Evolutionary conservation across 306 rosid species (phyloP).

Genomic region (Cicer pinnatifidum): DNA sequence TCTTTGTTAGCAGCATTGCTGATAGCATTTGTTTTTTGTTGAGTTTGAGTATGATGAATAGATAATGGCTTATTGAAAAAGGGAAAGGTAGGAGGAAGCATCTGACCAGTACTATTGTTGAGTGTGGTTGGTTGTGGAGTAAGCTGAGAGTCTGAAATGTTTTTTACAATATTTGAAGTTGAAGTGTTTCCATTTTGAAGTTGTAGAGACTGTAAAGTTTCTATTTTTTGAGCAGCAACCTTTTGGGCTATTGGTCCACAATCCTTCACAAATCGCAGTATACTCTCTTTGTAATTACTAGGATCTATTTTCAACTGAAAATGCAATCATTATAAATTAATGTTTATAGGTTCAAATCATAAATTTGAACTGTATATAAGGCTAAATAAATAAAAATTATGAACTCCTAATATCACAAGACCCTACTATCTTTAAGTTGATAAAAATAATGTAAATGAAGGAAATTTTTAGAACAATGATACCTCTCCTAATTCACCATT

Average conservation of each 20-base stretch:
- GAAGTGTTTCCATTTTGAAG: not conserved
- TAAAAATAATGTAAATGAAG: too few species aligned
- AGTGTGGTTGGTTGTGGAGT: not conserved
- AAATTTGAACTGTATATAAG: too few species aligned
- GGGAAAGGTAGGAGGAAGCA: not conserved
- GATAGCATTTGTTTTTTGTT: too few species aligned
- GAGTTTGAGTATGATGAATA: not conserved
- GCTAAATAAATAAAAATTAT: too few species aligned
- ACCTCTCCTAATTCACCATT: too few species aligned
- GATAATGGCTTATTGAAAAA: not conserved
- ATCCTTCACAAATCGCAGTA: conserved; percentile 29
- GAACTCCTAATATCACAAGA: too few species aligned
- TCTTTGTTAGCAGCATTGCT: not conserved
- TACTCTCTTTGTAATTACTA: conserved; percentile 31
- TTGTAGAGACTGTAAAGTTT: not conserved
- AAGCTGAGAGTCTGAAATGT: not conserved
- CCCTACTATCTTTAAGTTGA: too few species aligned
- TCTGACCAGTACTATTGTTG: not conserved
- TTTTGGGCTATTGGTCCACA: conserved; percentile 37
- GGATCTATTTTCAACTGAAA: conserved; percentile 23
- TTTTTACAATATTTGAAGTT: not conserved
- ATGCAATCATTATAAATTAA: conserved; percentile 13
- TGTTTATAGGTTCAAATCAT: not conserved
- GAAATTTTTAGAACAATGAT: too few species aligned
- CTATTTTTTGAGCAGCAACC: conserved; percentile 31